Conservation (phyloP, 169 alveolate species). For the Theileria annulata region DNA sequence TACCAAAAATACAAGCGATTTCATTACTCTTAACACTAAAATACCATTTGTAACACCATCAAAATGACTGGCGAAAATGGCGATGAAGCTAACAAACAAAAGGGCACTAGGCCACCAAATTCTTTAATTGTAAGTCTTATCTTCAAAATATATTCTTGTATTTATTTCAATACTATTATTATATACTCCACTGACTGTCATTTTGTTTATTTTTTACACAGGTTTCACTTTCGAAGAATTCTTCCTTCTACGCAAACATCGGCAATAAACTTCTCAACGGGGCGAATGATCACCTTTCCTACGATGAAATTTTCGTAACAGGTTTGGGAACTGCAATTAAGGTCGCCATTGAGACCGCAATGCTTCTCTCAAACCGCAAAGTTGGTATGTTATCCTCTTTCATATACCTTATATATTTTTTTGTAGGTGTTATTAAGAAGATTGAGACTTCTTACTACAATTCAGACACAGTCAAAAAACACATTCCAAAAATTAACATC, state of each 20-base stretch:
- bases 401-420: neutral
- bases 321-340: slow-evolving; percentile 75
- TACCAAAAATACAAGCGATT: neutral
- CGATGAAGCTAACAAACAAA: slow-evolving; percentile 12
- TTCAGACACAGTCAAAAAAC: slow-evolving; percentile 66
- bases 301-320: slow-evolving; percentile 70
- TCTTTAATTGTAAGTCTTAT: slow-evolving; percentile 25
- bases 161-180: neutral
- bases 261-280: slow-evolving; percentile 72
- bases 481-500: slow-evolving; percentile 71
- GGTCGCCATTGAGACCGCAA: slow-evolving; percentile 75
- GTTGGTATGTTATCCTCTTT: slow-evolving; percentile 41
- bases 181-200: neutral
- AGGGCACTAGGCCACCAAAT: slow-evolving; percentile 37
- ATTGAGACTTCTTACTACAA: slow-evolving; percentile 70
- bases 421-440: slow-evolving; percentile 63
- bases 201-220: slow-evolving; percentile 1
- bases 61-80: slow-evolving; percentile 13
- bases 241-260: slow-evolving; percentile 70
- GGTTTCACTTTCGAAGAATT: slow-evolving; percentile 70
- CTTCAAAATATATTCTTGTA: neutral
- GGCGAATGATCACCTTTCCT: slow-evolving; percentile 60
- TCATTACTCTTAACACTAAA: neutral
- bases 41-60: neutral
- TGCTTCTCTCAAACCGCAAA: slow-evolving; percentile 65